These are phyloP conservation scores for Rhamnella rubrinervis DNA, from an alignment of 331 rosid species.

Conservation along the genomic window DNA sequence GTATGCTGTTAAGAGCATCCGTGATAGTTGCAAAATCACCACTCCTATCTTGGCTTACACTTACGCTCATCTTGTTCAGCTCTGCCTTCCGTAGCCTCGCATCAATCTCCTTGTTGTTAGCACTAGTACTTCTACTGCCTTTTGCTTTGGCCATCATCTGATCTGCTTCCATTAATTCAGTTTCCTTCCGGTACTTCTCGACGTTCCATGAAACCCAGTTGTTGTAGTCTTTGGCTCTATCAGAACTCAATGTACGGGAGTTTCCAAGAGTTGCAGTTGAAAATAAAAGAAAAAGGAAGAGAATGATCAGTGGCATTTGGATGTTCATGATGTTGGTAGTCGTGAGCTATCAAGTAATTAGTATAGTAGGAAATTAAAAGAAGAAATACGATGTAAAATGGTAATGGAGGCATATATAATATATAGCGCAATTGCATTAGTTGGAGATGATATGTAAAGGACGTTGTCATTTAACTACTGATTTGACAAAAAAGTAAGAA, in stretches of 20 bases:
- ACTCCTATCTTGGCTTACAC: conserved; percentile 45
- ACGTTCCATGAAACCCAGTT: conserved; percentile 64
- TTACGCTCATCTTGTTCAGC: conserved; percentile 43
- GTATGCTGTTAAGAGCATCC: conserved; percentile 59
- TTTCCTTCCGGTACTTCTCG: conserved; percentile 28
- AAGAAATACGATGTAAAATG: no score
- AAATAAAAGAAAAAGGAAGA: conserved; percentile 31
- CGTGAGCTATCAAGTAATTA: not conserved
- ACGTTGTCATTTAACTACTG: no score
- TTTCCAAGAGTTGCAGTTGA: conserved; percentile 1
- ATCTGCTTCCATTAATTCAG: conserved; percentile 5
- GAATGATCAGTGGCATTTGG: conserved; percentile 13
- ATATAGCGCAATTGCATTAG: no score
- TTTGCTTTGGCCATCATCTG: not conserved
- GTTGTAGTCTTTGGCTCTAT: conserved; percentile 28
- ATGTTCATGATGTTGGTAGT: conserved; percentile 12
- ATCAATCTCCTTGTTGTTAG: conserved; percentile 22
- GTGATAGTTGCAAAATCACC: conserved; percentile 53
- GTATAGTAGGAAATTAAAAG: no score
- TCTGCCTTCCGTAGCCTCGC: conserved; percentile 45
- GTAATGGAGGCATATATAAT: no score
- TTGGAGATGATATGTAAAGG: no score
- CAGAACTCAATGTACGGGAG: conserved; percentile 26
- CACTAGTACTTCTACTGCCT: not conserved
- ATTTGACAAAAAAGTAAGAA: no score